Evolutionary conservation across 306 rosid species (phyloP), one percentile per base, ranked within the genome.

Genomic region (Medicago lupulina): DNA sequence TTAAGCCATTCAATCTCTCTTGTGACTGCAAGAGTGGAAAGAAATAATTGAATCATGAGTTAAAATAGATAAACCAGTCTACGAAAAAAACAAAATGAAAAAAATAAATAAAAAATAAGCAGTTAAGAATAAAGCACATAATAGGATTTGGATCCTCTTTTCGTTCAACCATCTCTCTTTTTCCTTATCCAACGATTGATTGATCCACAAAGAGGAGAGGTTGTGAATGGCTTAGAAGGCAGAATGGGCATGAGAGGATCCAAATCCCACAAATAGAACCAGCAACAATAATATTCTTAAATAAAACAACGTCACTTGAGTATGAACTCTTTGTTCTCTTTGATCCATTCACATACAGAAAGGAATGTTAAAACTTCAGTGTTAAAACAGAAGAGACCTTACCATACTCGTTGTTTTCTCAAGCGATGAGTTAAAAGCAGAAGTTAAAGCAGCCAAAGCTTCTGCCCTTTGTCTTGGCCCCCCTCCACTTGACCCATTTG

Each of bases 361-460:
- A 39, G 2, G n/a, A 57, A 64, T 47, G 60, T 16, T 10, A 46
- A 59, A 18, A 46, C 23, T 40, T 67, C 23, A 12, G 60, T 67
- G 31, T 36, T 43, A 23, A 63, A 69, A 60, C 14, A 66, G 50
- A 59, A 70, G n/a, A 47, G 58, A 54, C 28, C 84, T 38, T 84
- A 84, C 87, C 83, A 10, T 5, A 67, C 19, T 69, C 75, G 59
- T 34, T 31, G 60, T n/a, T 81, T 70, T 84, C 43, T 70, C 87
- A 28, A 96, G 60, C 2, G 96, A 79, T 21, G 97, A 87, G 78
- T 80, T 83, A 82, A 95, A 95, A 19, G 98, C 98, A 77, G 91
- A 79, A 8, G 44, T 7, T 47, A 85, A 76, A 57, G 88, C 86
- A 44, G 88, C 88, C 76, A 85, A 76, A 38, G 88, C 88, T 79